A percentile compares a stretch with the other conserved stretches of the same genome.
Evolutionary conservation across 2,329 filamentous ascomycete species (phyloP).

Genomic region (Cercospora sp.): DNA sequence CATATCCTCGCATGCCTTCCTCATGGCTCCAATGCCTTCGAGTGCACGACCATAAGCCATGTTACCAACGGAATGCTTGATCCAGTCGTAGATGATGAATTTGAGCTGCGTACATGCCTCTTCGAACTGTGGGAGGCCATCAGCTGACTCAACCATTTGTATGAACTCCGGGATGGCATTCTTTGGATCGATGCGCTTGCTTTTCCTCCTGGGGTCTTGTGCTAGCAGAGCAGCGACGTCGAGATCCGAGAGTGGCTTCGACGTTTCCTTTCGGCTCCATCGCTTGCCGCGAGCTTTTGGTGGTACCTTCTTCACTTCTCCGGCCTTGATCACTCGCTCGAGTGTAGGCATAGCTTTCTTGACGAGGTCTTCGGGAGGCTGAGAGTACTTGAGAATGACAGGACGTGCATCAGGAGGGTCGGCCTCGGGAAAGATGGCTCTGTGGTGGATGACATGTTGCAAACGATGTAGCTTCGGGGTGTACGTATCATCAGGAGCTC

Average conservation of each 20-base stretch:
- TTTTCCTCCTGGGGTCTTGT: constrained; percentile 48
- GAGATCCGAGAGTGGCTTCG: constrained; percentile 85
- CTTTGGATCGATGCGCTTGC: constrained; percentile 59
- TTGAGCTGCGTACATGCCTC: constrained; percentile 75
- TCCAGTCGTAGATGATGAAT: constrained; percentile 65
- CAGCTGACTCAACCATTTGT: constrained; percentile 64
- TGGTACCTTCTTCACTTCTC: constrained; percentile 73
- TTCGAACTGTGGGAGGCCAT: constrained; percentile 62
- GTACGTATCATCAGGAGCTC: constrained; percentile 76
- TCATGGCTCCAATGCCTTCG: constrained; percentile 75
- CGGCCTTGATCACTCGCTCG: constrained; percentile 64
- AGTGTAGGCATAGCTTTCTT: constrained; percentile 60
- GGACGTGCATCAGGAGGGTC: constrained; percentile 63
- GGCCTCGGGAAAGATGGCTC: constrained; percentile 72
- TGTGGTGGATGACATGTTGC: constrained; percentile 78
- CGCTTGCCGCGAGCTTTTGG: constrained; percentile 56
- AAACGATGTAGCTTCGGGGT: constrained; percentile 86
- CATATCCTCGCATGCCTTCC: constrained; percentile 71
- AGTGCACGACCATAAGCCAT: constrained; percentile 71
- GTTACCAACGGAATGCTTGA: constrained; percentile 74
- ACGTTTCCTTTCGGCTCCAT: constrained; percentile 58
- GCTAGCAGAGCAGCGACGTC: constrained; percentile 81
- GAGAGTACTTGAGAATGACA: constrained; percentile 70
- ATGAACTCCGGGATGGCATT: constrained; percentile 93
- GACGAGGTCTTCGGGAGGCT: constrained; percentile 68